Percentiles rank a stretch among this genome's conserved stretches.
Evolutionary conservation across 306 rosid genomes (phyloP).

Genomic region (Cyamopsis tetragonoloba): DNA sequence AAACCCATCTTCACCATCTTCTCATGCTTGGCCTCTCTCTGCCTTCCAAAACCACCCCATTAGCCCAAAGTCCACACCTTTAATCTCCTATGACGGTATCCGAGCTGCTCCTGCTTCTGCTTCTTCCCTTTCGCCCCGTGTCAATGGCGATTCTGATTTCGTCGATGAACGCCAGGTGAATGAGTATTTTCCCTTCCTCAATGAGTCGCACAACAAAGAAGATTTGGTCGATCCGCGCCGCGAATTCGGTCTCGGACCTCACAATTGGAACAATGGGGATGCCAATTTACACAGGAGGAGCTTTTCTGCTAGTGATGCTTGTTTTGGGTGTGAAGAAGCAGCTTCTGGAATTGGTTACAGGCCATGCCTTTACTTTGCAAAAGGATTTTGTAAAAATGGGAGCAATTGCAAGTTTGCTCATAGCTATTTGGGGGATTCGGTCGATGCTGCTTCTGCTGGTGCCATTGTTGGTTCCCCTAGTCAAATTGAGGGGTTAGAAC

Average conservation of each 20-base stretch:
- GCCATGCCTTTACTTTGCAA: constrained; percentile 87
- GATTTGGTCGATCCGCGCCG: constrained; percentile 57
- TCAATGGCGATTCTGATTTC: constrained; percentile 52
- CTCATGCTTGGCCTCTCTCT: constrained; percentile 52
- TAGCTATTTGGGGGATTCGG: constrained; percentile 52
- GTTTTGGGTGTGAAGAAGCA: constrained; percentile 64
- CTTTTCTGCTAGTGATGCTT: constrained; percentile 75
- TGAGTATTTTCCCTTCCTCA: constrained; percentile 72
- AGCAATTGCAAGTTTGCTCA: constrained; percentile 80
- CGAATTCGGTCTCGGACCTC: constrained; percentile 47
- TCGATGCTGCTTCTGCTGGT: constrained; percentile 34
- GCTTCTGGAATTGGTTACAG: constrained; percentile 57
- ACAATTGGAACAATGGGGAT: constrained; percentile 69
- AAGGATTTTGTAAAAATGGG: constrained; percentile 93
- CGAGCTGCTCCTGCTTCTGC: constrained; percentile 44
- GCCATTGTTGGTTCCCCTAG: constrained; percentile 70
- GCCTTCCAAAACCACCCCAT: constrained; percentile 54
- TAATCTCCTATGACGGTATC: constrained; percentile 56
- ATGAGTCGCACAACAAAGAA: constrained; percentile 54
- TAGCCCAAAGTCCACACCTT: constrained; percentile 69
- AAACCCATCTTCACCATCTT: constrained; percentile 56
- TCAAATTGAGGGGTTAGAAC: constrained; percentile 60
- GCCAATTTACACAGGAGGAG: constrained; percentile 72
- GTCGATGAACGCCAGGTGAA: constrained; percentile 69
- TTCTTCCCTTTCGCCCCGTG: constrained; percentile 31